Conservation (phyloP, 2,329 filamentous ascomycete genomes). For the Talaromyces amestolkiae region DNA sequence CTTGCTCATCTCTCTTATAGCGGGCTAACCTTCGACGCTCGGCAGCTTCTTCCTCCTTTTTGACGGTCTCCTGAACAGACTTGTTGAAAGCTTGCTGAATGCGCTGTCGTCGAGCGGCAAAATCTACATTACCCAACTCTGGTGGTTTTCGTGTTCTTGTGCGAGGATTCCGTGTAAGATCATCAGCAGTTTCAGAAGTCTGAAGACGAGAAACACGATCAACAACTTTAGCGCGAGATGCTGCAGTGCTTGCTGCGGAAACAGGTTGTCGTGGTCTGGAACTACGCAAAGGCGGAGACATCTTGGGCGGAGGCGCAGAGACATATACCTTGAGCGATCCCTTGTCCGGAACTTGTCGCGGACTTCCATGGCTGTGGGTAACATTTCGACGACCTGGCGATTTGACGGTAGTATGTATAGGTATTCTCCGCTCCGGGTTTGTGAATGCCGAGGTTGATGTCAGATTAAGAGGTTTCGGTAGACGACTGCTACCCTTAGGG, state of each 20-base stretch:
- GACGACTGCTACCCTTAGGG: conserved; percentile 41
- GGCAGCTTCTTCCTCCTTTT: conserved; percentile 58
- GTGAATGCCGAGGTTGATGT: conserved; percentile 19
- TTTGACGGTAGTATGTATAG: conserved; percentile 32
- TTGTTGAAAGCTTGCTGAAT: conserved; percentile 84
- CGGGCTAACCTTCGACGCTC: conserved; percentile 46
- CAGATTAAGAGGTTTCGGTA: conserved; percentile 36
- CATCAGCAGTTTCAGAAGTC: conserved; percentile 34
- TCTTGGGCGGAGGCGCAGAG: conserved; percentile 65
- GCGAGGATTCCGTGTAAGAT: conserved; percentile 32
- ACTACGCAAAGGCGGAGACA: conserved; percentile 75
- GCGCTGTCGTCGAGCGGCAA: conserved; percentile 74
- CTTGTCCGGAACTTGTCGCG: conserved; percentile 49
- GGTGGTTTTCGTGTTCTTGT: conserved; percentile 48
- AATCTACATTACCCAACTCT: conserved; percentile 75
- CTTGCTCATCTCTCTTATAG: conserved; percentile 50
- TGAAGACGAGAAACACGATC: conserved; percentile 54
- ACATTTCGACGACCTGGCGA: conserved; percentile 37
- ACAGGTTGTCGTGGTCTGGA: conserved; percentile 78
- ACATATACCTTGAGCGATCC: conserved; percentile 71
- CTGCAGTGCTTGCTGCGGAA: conserved; percentile 68
- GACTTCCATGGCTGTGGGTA: conserved; percentile 33
- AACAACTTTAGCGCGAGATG: conserved; percentile 64
- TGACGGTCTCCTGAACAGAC: conserved; percentile 67
- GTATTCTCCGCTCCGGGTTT: conserved; percentile 29